Percentiles rank a stretch among this genome's conserved stretches.
These are phyloP conservation scores for Atkinsonella texensis DNA, from an alignment of 2,329 filamentous ascomycete species.

Conservation along the genomic window DNA sequence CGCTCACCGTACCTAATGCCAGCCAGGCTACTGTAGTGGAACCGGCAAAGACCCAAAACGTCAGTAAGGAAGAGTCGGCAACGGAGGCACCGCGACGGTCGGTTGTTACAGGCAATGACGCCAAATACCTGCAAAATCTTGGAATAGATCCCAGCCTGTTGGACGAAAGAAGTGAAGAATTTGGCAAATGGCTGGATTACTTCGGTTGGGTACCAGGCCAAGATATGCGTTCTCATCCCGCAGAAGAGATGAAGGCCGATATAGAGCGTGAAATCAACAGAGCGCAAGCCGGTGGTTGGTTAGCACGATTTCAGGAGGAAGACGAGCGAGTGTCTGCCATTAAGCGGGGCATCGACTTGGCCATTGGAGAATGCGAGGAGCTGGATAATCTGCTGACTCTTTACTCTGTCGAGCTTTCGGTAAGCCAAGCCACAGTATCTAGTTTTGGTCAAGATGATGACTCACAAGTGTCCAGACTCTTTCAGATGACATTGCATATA, in stretches of 20 bases:
- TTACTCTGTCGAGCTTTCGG: conserved; percentile 87
- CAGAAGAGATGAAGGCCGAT: conserved; percentile 71
- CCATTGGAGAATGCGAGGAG: conserved; percentile 93
- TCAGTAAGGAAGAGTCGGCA: conserved; percentile 15
- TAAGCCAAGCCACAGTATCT: conserved; percentile 31
- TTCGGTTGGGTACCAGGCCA: conserved; percentile 78
- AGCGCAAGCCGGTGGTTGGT: conserved; percentile 85
- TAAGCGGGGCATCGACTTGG: conserved; percentile 72
- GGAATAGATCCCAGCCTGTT: conserved; percentile 69
- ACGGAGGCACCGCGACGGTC: conserved; percentile 46
- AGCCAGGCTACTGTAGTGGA: conserved; percentile 26
- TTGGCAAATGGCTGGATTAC: conserved; percentile 71
- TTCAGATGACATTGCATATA: conserved; percentile 91
- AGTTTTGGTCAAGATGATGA: not conserved
- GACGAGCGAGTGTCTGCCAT: conserved; percentile 84
- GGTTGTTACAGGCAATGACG: conserved; percentile 59
- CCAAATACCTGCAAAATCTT: conserved; percentile 64
- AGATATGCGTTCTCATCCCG: conserved; percentile 59
- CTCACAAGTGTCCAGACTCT: conserved; percentile 50
- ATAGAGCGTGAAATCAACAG: conserved; percentile 80
- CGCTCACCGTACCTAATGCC: conserved; percentile 38
- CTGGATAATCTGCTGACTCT: conserved; percentile 87
- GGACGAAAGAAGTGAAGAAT: conserved; percentile 64
- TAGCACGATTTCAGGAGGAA: conserved; percentile 72
- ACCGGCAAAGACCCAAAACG: conserved; percentile 17